Conservation (phyloP, 345 rosid genomes). For the Euphorbia lathyris region DNA sequence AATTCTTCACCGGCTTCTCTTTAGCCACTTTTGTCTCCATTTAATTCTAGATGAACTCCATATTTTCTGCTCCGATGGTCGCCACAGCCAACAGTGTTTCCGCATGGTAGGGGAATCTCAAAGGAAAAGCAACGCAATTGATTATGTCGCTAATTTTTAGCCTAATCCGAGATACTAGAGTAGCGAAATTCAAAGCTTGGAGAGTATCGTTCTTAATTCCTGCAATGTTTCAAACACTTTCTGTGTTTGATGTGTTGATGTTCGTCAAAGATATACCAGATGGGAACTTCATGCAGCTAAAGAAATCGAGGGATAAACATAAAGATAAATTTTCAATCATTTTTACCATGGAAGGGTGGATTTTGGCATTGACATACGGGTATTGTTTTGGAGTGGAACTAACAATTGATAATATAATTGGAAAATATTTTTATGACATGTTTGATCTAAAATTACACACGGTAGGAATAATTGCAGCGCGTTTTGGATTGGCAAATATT, state of each 20-base stretch:
- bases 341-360: constrained; percentile 69
- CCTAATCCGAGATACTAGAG: constrained; percentile 49
- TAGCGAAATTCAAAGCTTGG: constrained; percentile 80
- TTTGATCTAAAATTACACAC: constrained; percentile 66
- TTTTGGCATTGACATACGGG: constrained; percentile 75
- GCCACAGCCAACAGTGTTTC: constrained; percentile 80
- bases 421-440: constrained; percentile 80
- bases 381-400: constrained; percentile 92
- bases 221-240: constrained; percentile 61
- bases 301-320: constrained; percentile 61
- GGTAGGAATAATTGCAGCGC: constrained; percentile 86
- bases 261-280: constrained; percentile 86
- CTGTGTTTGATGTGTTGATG: constrained; percentile 63
- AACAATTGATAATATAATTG: constrained; percentile 75
- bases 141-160: constrained; percentile 75
- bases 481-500: constrained; percentile 73
- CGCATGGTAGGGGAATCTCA: constrained; percentile 91
- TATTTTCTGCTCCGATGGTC: too few species aligned
- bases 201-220: constrained; percentile 80
- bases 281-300: constrained; percentile 59
- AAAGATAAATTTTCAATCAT: constrained; percentile 57
- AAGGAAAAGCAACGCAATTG: constrained; percentile 86
- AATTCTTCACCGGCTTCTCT: too few species aligned
- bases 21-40: too few species aligned
- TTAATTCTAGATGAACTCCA: too few species aligned